These are phyloP conservation scores for Kluyveromyces aestuarii DNA, from an alignment of 805 yeast species.

Conservation along the genomic window DNA sequence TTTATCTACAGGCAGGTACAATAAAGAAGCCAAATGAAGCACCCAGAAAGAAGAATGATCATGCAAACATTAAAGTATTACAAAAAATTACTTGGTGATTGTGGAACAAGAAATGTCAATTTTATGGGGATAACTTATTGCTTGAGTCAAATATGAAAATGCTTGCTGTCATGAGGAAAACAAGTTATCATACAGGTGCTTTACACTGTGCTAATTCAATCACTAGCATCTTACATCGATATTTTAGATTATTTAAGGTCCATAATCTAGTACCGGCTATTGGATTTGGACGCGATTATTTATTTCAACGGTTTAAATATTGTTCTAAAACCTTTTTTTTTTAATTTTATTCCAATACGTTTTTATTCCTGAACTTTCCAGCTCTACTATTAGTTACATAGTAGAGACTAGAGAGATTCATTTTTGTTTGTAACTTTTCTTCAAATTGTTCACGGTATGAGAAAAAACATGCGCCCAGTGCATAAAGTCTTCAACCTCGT, in stretches of 20 bases:
- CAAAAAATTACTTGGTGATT: constrained; percentile 26
- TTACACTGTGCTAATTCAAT: too few species aligned
- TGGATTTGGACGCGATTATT: background rate
- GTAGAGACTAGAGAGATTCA: too few species aligned
- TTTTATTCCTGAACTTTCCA: too few species aligned
- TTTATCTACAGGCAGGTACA: constrained; percentile 20
- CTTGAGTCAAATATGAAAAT: too few species aligned
- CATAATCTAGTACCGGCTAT: background rate
- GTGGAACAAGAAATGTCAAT: too few species aligned
- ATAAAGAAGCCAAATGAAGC: constrained; percentile 1
- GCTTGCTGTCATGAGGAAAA: too few species aligned
- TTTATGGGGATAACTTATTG: background rate
- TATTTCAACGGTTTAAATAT: background rate
- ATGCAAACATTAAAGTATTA: constrained; percentile 23
- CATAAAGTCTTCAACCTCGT: constrained; percentile 28
- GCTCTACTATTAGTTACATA: too few species aligned
- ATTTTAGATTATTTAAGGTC: background rate
- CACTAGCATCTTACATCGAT: too few species aligned
- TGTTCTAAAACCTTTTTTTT: background rate
- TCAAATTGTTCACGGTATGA: background rate
- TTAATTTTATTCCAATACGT: too few species aligned
- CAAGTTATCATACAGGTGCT: too few species aligned
- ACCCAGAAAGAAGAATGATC: constrained; percentile 16
- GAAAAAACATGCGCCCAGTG: constrained; percentile 19
- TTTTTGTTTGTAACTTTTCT: background rate